phyloP scores from a whole-genome alignment of 1,284 basidiomycete species.

The Kalmanozyma brasiliensis region DNA sequence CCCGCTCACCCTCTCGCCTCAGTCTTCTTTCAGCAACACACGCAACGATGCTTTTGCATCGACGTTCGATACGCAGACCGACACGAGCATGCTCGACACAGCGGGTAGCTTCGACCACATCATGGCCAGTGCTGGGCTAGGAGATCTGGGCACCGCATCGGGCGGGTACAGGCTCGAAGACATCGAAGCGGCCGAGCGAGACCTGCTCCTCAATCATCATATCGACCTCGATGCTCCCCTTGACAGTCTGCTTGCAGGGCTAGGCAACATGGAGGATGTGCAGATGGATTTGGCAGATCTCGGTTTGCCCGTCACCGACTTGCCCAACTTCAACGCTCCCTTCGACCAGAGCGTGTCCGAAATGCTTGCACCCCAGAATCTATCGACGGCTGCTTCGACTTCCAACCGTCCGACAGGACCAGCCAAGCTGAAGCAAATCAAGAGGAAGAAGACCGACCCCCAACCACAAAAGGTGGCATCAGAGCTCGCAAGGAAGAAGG shows the following conservation, averaged over 20 bases:
- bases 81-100: constrained; percentile 14
- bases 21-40: constrained; percentile 12
- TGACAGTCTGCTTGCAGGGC: constrained; percentile 46
- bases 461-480: constrained; percentile 38
- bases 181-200: constrained; percentile 52
- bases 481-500: constrained; percentile 42
- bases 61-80: constrained; percentile 6
- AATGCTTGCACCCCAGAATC: constrained; percentile 2
- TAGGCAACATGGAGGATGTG: constrained; percentile 46
- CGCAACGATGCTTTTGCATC: constrained; percentile 22
- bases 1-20: constrained; percentile 31
- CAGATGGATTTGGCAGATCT: constrained; percentile 48
- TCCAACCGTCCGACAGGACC: constrained; percentile 17
- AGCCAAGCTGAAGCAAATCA: constrained; percentile 37
- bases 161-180: constrained; percentile 47
- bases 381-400: background rate
- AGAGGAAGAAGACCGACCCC: constrained; percentile 43
- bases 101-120: constrained; percentile 33
- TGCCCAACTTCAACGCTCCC: constrained; percentile 48
- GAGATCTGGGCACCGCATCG: constrained; percentile 7
- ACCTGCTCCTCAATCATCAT: constrained; percentile 45
- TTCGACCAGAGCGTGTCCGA: constrained; percentile 32
- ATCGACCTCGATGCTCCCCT: constrained; percentile 54
- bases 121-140: constrained; percentile 30
- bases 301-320: constrained; percentile 22